A percentile compares a stretch with the other conserved stretches of the same genome.
Conservation (phyloP, 2,329 filamentous ascomycete species). For the Fusarium sacchari region DNA sequence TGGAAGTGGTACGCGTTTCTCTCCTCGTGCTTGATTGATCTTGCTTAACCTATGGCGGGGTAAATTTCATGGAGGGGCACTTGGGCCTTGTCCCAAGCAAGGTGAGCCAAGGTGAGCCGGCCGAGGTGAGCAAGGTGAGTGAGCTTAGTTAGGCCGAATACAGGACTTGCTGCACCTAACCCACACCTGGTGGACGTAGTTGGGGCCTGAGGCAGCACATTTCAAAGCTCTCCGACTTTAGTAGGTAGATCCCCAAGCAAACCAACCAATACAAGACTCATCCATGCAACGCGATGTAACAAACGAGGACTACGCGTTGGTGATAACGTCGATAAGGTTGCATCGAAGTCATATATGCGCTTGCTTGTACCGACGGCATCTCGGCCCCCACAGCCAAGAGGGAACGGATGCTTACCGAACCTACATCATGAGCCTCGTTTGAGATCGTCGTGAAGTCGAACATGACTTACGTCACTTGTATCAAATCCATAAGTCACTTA, state of each 20-base stretch:
- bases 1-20: constrained; percentile 43
- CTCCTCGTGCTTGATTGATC: constrained; percentile 21
- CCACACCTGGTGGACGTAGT: background rate
- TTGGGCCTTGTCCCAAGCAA: background rate
- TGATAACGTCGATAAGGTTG: constrained; percentile 6
- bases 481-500: background rate
- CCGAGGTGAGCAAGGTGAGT: background rate
- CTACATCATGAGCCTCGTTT: background rate
- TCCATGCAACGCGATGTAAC: background rate
- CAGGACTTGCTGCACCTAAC: background rate
- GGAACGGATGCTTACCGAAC: background rate
- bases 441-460: background rate
- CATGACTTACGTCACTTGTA: background rate
- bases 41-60: constrained; percentile 47
- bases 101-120: background rate
- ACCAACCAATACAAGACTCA: background rate
- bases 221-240: background rate
- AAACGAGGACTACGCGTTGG: background rate
- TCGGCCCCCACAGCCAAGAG: background rate
- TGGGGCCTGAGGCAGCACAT: constrained; percentile 31
- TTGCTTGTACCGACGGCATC: constrained; percentile 9
- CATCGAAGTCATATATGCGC: constrained; percentile 12
- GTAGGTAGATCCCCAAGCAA: background rate
- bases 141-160: background rate
- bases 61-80: constrained; percentile 48